phyloP scores from a whole-genome alignment of 805 yeast genomes.

The Kazachstania africana region DNA sequence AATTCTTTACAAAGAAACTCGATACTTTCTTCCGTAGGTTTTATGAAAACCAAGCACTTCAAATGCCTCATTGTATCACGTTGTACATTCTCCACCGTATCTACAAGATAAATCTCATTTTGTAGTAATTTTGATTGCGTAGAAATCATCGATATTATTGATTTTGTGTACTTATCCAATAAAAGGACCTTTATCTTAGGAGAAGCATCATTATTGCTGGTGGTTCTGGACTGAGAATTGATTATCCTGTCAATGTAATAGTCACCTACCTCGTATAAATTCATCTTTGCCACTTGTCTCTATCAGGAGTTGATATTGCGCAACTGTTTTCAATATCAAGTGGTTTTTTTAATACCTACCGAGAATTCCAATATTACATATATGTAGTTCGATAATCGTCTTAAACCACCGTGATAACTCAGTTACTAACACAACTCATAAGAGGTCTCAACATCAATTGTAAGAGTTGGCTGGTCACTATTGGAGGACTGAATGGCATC shows the following conservation, averaged over 20 bases:
- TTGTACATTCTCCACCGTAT: conserved; percentile 45
- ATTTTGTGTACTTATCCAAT: conserved; percentile 68
- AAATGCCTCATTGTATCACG: conserved; percentile 70
- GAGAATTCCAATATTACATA: too few species aligned
- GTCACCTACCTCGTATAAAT: conserved; percentile 36
- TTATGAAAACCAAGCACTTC: conserved; percentile 66
- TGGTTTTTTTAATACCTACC: too few species aligned
- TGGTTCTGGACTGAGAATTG: conserved; percentile 13
- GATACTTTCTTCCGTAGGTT: conserved; percentile 60
- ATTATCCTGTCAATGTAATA: conserved; percentile 33
- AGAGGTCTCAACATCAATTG: too few species aligned
- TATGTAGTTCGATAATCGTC: too few species aligned
- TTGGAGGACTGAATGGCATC: too few species aligned
- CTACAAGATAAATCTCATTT: conserved; percentile 77
- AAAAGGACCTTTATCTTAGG: conserved; percentile 57
- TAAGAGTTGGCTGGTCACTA: too few species aligned
- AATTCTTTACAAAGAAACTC: conserved; percentile 54
- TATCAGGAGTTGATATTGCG: background rate
- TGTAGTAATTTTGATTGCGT: conserved; percentile 78
- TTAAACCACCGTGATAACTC: too few species aligned
- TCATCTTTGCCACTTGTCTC: conserved; percentile 26
- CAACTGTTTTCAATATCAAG: background rate
- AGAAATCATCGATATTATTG: conserved; percentile 76
- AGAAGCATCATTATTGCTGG: conserved; percentile 15
- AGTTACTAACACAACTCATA: too few species aligned